A percentile compares a stretch with the other conserved stretches of the same genome.
Evolutionary conservation across 2,329 filamentous ascomycete species (phyloP).

Genomic region (Trichoderma polysporum): DNA sequence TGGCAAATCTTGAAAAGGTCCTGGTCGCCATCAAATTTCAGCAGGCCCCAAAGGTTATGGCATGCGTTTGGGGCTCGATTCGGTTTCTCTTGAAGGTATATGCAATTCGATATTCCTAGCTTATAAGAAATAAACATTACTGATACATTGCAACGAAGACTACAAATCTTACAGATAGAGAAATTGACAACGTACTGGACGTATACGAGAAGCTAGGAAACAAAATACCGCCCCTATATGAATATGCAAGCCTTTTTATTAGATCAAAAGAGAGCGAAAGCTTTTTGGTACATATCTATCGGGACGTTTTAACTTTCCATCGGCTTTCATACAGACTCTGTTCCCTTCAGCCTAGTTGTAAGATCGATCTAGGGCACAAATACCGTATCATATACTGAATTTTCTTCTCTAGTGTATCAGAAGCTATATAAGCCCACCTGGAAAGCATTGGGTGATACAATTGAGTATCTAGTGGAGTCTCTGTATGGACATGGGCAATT

Average conservation of each 20-base stretch:
- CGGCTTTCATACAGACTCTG: neutral
- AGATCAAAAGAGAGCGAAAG: neutral
- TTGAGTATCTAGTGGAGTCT: neutral
- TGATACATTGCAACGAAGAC: neutral
- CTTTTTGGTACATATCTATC: neutral
- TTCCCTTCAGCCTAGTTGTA: neutral
- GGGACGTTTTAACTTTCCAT: neutral
- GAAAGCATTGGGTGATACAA: neutral
- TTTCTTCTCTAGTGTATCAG: neutral
- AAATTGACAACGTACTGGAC: slow-evolving; percentile 4
- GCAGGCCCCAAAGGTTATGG: neutral
- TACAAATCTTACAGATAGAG: neutral
- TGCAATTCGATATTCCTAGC: neutral
- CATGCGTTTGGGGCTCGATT: neutral
- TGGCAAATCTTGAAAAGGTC: neutral
- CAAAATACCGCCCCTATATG: neutral
- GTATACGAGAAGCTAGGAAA: neutral
- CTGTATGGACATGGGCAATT: neutral
- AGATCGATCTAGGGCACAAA: neutral
- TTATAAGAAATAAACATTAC: neutral
- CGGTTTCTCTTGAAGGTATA: neutral
- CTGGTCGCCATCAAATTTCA: neutral
- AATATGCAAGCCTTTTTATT: neutral
- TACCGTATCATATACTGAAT: neutral
- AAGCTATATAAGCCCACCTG: neutral